phyloP scores from a whole-genome alignment of 139 green algal genomes.

The Chlorella sorokiniana region DNA sequence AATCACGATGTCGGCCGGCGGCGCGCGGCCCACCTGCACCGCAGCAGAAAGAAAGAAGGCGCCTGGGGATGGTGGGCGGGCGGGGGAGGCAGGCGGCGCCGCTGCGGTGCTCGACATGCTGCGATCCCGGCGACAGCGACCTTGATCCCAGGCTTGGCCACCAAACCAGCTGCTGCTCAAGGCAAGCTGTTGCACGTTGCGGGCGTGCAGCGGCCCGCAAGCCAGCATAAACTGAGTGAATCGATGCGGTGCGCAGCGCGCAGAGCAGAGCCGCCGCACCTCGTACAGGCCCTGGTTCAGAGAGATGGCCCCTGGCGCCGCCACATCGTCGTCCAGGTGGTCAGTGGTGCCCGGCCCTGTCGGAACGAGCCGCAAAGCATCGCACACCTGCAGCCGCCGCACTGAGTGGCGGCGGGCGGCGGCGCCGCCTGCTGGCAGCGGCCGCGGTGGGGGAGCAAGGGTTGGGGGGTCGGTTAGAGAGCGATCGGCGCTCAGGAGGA shows the following conservation, averaged over 20 bases:
- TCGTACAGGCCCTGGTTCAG: constrained; percentile 33
- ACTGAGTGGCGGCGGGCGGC: background rate
- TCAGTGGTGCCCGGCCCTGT: constrained; percentile 41
- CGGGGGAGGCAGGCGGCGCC: background rate
- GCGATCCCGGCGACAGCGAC: background rate
- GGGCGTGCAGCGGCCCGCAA: background rate
- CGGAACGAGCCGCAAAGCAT: constrained; percentile 22
- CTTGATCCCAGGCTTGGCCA: too few species aligned
- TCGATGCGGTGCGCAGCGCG: too few species aligned
- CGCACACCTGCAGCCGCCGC: background rate
- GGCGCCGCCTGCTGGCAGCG: background rate
- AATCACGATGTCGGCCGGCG: constrained; percentile 57
- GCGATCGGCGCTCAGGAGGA: too few species aligned
- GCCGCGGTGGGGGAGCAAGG: background rate
- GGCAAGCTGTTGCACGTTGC: background rate
- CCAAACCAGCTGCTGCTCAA: too few species aligned
- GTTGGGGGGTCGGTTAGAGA: too few species aligned
- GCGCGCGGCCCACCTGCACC: constrained; percentile 41
- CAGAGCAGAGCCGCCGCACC: background rate
- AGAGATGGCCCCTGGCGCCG: constrained; percentile 37
- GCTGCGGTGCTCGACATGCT: background rate
- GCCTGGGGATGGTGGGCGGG: background rate
- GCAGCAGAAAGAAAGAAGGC: background rate
- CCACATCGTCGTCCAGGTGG: constrained; percentile 44
- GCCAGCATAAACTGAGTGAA: too few species aligned